Conservation (phyloP, 495 filamentous ascomycete genomes). For the Lophium mytilinum region DNA sequence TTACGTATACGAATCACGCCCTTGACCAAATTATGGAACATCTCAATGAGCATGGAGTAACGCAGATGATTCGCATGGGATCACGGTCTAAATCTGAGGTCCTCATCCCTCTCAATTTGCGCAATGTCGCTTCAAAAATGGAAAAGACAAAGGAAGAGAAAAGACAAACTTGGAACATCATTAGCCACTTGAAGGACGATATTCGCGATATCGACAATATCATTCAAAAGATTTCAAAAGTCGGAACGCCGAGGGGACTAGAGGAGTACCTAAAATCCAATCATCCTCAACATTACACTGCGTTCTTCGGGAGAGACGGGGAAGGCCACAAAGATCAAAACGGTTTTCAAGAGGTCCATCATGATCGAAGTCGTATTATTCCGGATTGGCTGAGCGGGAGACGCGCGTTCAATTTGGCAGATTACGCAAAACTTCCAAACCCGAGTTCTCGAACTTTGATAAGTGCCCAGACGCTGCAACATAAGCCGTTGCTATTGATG, state of each 20-base stretch:
- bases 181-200: slow-evolving; percentile 25
- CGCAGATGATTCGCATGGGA: slow-evolving; percentile 62
- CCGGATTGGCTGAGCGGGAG: slow-evolving; percentile 9
- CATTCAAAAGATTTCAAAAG: slow-evolving; percentile 22
- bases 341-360: slow-evolving; percentile 20
- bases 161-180: slow-evolving; percentile 7
- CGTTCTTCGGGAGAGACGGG: slow-evolving; percentile 20
- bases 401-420: too few species aligned
- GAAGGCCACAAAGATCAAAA: slow-evolving; percentile 31
- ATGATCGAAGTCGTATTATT: slow-evolving; percentile 4
- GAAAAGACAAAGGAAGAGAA: slow-evolving; percentile 15
- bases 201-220: slow-evolving; percentile 24
- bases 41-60: slow-evolving; percentile 45
- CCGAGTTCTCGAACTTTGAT: too few species aligned
- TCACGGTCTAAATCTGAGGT: slow-evolving; percentile 54
- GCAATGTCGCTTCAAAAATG: neutral
- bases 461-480: too few species aligned
- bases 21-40: slow-evolving; percentile 67
- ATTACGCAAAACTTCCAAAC: too few species aligned
- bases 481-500: slow-evolving; percentile 10
- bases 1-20: slow-evolving; percentile 50
- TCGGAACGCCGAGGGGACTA: slow-evolving; percentile 19
- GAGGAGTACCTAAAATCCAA: slow-evolving; percentile 4
- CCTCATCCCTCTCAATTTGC: slow-evolving; percentile 29
- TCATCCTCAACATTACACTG: slow-evolving; percentile 1